These are phyloP conservation scores for Vaccinium vitisidaea DNA, from an alignment of 148 eudicot genomes.

Conservation along the genomic window DNA sequence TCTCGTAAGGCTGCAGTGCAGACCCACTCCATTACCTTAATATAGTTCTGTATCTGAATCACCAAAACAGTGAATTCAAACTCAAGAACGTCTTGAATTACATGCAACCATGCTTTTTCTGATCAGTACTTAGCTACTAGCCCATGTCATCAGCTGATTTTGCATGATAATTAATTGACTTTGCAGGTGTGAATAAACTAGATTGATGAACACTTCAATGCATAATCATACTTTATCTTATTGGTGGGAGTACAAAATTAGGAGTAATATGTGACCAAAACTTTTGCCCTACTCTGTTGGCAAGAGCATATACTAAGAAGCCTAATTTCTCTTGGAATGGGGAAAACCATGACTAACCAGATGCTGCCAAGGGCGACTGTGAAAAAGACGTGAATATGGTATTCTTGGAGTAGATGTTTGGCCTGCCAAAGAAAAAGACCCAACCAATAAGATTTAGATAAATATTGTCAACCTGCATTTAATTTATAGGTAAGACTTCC, in stretches of 20 bases:
- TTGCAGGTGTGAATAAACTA: constrained; percentile 1
- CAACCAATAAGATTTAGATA: background rate
- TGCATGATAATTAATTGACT: background rate
- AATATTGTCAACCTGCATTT: background rate
- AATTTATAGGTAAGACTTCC: background rate
- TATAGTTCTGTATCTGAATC: background rate
- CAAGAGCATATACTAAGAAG: background rate
- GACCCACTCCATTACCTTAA: background rate
- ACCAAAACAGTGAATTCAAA: background rate
- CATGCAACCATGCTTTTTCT: background rate
- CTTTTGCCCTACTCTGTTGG: background rate
- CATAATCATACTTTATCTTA: background rate
- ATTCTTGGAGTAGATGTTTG: constrained; percentile 12
- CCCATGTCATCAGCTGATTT: background rate
- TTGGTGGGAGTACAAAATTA: background rate
- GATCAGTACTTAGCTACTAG: background rate
- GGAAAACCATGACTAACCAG: constrained; percentile 21
- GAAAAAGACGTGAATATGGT: constrained; percentile 1
- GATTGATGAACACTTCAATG: background rate
- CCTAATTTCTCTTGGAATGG: background rate
- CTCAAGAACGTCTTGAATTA: background rate
- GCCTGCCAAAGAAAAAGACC: constrained; percentile 17
- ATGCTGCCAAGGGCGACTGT: constrained; percentile 19
- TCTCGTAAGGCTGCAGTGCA: background rate
- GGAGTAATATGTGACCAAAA: background rate